Conservation (phyloP, 331 rosid species). For the Malus hybrid region DNA sequence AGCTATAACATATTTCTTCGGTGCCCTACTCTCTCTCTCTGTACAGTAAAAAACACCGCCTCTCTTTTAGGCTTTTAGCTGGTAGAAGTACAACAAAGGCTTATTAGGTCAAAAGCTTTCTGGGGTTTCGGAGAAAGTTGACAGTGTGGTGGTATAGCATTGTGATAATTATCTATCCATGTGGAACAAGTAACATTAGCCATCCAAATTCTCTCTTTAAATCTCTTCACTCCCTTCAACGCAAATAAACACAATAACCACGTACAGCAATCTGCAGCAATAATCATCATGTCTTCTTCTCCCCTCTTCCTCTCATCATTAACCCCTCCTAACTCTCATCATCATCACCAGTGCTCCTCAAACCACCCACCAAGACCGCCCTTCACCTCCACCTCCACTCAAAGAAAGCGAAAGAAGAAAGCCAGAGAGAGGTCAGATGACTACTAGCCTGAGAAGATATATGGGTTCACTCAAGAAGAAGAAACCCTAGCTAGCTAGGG, state of each 20-base stretch:
- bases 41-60: not conserved
- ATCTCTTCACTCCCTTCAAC: constrained; percentile 31
- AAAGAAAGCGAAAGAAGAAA: constrained; percentile 31
- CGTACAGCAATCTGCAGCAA: not conserved
- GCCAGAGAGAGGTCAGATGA: constrained; percentile 12
- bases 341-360: constrained; percentile 1
- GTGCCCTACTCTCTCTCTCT: not conserved
- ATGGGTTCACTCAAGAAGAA: constrained; percentile 54
- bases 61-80: not conserved
- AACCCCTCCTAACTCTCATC: constrained; percentile 55
- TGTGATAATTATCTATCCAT: constrained; percentile 23
- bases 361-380: constrained; percentile 36
- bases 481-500: constrained; percentile 36
- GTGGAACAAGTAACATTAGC: constrained; percentile 11
- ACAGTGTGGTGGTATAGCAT: not conserved
- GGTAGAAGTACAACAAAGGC: not conserved
- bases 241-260: constrained; percentile 13
- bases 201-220: not conserved
- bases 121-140: constrained; percentile 15
- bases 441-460: not conserved
- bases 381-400: not conserved
- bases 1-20: not conserved
- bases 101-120: constrained; percentile 1
- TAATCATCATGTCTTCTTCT: constrained; percentile 70
- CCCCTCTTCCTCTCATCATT: constrained; percentile 51